phyloP scores from a whole-genome alignment of 306 rosid species.

The Trifolium dubium region DNA sequence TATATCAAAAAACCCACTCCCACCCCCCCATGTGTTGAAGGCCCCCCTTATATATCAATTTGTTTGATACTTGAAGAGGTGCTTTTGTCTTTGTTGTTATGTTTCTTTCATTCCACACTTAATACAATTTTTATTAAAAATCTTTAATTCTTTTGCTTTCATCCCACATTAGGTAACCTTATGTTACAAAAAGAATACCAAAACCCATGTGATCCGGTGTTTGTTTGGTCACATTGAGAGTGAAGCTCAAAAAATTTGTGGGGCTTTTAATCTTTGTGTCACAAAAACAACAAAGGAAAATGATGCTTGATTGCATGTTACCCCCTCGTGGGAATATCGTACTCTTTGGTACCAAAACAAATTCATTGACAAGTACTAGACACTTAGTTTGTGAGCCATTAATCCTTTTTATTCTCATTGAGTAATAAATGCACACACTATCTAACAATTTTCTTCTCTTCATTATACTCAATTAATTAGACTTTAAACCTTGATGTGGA shows the following conservation, averaged over 20 bases:
- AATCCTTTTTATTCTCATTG: not conserved
- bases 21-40: slow-evolving; percentile 92
- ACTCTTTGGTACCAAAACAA: slow-evolving; percentile 61
- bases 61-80: slow-evolving; percentile 58
- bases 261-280: slow-evolving; percentile 40
- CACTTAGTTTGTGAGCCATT: slow-evolving; percentile 41
- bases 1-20: slow-evolving; percentile 57
- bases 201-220: slow-evolving; percentile 86
- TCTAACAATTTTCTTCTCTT: not conserved
- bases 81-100: slow-evolving; percentile 69
- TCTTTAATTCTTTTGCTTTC: slow-evolving; percentile 39
- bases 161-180: slow-evolving; percentile 67
- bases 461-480: slow-evolving; percentile 4
- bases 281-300: slow-evolving; percentile 60
- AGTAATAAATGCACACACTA: not conserved
- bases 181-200: slow-evolving; percentile 56
- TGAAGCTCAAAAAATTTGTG: slow-evolving; percentile 51
- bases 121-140: slow-evolving; percentile 37
- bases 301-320: slow-evolving; percentile 75
- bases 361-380: slow-evolving; percentile 59
- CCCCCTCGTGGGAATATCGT: slow-evolving; percentile 91
- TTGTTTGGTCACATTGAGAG: slow-evolving; percentile 64
- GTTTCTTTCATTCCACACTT: slow-evolving; percentile 74
- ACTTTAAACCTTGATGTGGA: slow-evolving; percentile 9
- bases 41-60: slow-evolving; percentile 70